Conservation (phyloP, 192 early-diverging fungal species). For the Rhizoclosmatium sp. region DNA sequence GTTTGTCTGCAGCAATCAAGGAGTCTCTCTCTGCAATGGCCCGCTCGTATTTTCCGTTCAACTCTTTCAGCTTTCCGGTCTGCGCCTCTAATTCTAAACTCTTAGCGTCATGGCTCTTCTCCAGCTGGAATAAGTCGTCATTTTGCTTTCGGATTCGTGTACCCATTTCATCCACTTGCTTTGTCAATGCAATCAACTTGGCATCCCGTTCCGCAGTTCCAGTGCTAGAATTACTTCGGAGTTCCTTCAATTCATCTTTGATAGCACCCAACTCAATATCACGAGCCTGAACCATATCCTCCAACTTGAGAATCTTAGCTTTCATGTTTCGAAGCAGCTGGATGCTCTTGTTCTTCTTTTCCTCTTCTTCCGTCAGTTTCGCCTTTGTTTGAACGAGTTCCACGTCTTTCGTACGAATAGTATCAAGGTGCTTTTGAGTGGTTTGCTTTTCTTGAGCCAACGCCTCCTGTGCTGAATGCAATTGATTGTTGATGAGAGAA, state of each 20-base stretch:
- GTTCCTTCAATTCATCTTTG: slow-evolving; percentile 37
- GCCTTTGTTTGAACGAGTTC: slow-evolving; percentile 28
- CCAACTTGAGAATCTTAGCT: slow-evolving; percentile 60
- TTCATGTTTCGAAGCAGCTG: slow-evolving; percentile 65
- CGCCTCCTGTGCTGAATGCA: slow-evolving; percentile 36
- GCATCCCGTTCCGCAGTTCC: slow-evolving; percentile 49
- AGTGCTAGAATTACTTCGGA: slow-evolving; percentile 20
- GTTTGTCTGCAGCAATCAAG: slow-evolving; percentile 22
- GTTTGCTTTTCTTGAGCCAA: slow-evolving; percentile 48
- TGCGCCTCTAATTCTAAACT: slow-evolving; percentile 21
- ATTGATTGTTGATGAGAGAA: slow-evolving; percentile 24
- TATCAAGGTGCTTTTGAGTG: slow-evolving; percentile 40
- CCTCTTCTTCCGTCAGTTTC: slow-evolving; percentile 57
- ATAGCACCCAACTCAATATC: slow-evolving; percentile 42
- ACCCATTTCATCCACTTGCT: slow-evolving; percentile 59
- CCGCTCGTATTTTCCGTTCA: slow-evolving; percentile 30
- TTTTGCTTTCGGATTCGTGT: slow-evolving; percentile 43
- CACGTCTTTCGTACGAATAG: slow-evolving; percentile 5
- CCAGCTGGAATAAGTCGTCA: slow-evolving; percentile 38
- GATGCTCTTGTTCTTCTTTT: slow-evolving; percentile 66
- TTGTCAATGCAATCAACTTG: slow-evolving; percentile 48
- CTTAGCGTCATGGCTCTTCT: slow-evolving; percentile 32
- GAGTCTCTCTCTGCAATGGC: slow-evolving; percentile 21
- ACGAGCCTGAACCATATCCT: slow-evolving; percentile 48
- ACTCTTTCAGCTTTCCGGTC: slow-evolving; percentile 27